Base-by-base conservation (phyloP, 768 basidiomycete species). In the Leucocoprinus leucothites region DNA sequence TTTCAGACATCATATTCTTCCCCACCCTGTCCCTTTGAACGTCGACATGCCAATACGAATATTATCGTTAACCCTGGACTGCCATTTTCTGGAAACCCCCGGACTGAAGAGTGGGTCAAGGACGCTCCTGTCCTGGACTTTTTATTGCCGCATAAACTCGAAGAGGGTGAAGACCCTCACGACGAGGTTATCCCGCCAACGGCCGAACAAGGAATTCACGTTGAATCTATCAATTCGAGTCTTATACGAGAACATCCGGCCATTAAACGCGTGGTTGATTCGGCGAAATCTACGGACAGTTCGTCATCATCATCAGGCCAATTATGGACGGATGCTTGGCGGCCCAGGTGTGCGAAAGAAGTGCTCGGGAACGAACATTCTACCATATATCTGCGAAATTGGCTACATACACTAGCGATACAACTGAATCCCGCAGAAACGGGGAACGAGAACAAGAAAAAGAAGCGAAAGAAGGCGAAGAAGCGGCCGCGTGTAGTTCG, bases 321-420 rank as follows among this genome's bases (percentile, higher is more conserved):
- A 38, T 68, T 80, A 11, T 95, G 93, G 91, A 70, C 78, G 18
- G 82, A 86, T 44, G 86, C 81, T 61, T 94, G 88, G 81, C 82
- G 81, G 18, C 94, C 94, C 22, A 78, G 76, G 50, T 72, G 77
- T 40, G 91, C 91, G 11, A 77, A 80, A 21, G 82, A 94, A 57
- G 83, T 94, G 3, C 74, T 96, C 1, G 91, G 91, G 6, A 94
- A 94, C 63, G 84, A 90, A 65, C 65, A 69, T 8, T 80, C 82
- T 47, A 87, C 92, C 0, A 61, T 75, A 24, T 90, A 86, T 67
- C 73, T 95, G 52, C 81, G 87, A 36, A 82, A 88, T 48, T 95
- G 93, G 93, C 74, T 95, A 46, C 69, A 69, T 22, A 84, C 87
- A n/a, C 77, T 91, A 11, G 81, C 82, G 58, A 62, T 93, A 21